These are phyloP conservation scores for Huntiella savannae DNA, from an alignment of 2,329 filamentous ascomycete genomes.

Conservation along the genomic window DNA sequence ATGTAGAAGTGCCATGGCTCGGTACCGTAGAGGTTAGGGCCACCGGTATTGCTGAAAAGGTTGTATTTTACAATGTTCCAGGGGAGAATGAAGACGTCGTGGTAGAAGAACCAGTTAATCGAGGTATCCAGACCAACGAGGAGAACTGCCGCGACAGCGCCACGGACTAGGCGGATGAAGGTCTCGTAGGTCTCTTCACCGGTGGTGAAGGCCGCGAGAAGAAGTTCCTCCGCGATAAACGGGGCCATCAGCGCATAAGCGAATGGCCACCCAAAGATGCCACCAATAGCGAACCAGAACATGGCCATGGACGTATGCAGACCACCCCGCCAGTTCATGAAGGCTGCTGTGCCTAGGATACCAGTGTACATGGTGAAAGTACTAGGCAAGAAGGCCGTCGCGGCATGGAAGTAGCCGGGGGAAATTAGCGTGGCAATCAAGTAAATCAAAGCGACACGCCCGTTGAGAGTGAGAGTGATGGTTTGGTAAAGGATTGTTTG, in stretches of 20 bases:
- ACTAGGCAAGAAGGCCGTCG: slow-evolving; percentile 70
- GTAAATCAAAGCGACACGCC: slow-evolving; percentile 71
- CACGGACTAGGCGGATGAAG: slow-evolving; percentile 44
- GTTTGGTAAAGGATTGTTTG: slow-evolving; percentile 67
- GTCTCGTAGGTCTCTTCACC: slow-evolving; percentile 40
- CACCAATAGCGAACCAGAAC: slow-evolving; percentile 75
- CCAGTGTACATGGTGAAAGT: slow-evolving; percentile 93
- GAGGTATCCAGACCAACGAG: slow-evolving; percentile 49
- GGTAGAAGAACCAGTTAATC: slow-evolving; percentile 74
- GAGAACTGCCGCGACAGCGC: slow-evolving; percentile 43
- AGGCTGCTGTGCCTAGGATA: slow-evolving; percentile 70
- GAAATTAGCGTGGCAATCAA: slow-evolving; percentile 57
- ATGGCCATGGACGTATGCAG: slow-evolving; percentile 68
- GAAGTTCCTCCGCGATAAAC: slow-evolving; percentile 58
- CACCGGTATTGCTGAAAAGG: slow-evolving; percentile 63
- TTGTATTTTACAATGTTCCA: slow-evolving; percentile 96
- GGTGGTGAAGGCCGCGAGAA: slow-evolving; percentile 35
- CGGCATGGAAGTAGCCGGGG: slow-evolving; percentile 86
- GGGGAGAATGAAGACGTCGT: slow-evolving; percentile 54
- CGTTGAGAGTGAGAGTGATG: slow-evolving; percentile 58
- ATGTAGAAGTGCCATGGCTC: slow-evolving; percentile 97
- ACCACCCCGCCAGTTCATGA: slow-evolving; percentile 74
- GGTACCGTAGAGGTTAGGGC: slow-evolving; percentile 83
- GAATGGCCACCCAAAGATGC: slow-evolving; percentile 87
- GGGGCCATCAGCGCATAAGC: slow-evolving; percentile 64